A percentile compares a stretch with the other conserved stretches of the same genome.
These are phyloP conservation scores for Chloris gayana DNA, from an alignment of 176 grass and related monocot genomes.

Conservation along the genomic window DNA sequence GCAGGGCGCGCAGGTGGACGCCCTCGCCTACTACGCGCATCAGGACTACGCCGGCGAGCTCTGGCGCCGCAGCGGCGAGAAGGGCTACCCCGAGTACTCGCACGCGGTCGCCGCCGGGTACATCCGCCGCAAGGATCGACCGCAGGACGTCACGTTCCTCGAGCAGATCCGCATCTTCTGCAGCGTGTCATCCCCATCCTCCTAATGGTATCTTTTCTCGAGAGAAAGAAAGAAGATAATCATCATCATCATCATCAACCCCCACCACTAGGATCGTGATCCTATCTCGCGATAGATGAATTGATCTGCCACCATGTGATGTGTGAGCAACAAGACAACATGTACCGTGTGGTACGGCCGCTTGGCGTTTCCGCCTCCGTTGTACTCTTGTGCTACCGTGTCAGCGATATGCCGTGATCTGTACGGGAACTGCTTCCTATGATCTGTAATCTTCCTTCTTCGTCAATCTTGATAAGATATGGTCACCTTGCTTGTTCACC, in stretches of 20 bases:
- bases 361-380: neutral
- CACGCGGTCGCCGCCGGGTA: slow-evolving; percentile 64
- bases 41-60: slow-evolving; percentile 65
- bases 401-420: neutral
- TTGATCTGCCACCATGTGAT: neutral
- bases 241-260: too few species aligned
- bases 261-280: too few species aligned
- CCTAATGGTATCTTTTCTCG: too few species aligned
- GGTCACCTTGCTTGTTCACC: neutral
- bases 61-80: slow-evolving; percentile 67
- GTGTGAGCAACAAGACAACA: neutral
- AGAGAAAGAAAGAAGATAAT: too few species aligned
- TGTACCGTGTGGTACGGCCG: neutral
- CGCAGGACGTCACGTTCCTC: slow-evolving; percentile 70
- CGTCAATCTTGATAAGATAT: neutral
- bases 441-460: neutral
- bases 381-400: neutral
- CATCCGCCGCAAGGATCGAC: slow-evolving; percentile 70
- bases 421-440: neutral
- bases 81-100: slow-evolving; percentile 64
- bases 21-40: slow-evolving; percentile 82
- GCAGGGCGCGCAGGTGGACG: slow-evolving; percentile 31
- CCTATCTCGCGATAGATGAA: too few species aligned
- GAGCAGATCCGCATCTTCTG: slow-evolving; percentile 75
- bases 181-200: slow-evolving; percentile 39